Percentiles rank a stretch among this genome's conserved stretches.
Conservation (phyloP, 2,329 filamentous ascomycete genomes). For the Chalara sp. region DNA sequence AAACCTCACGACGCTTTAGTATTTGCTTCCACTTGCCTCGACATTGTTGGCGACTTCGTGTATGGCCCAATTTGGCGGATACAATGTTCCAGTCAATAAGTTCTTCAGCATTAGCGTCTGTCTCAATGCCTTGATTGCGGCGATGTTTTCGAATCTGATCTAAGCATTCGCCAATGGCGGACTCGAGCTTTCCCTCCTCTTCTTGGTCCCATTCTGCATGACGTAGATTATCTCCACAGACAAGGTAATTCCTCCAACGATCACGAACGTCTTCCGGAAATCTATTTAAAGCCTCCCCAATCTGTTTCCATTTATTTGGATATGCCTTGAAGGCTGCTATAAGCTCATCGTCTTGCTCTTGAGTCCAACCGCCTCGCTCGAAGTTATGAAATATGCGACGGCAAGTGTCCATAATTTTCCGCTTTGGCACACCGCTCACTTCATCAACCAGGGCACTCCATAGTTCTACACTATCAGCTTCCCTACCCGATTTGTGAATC, state of each 20-base stretch:
- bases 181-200: conserved; percentile 41
- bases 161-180: conserved; percentile 47
- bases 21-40: conserved; percentile 58
- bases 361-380: conserved; percentile 51
- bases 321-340: conserved; percentile 36
- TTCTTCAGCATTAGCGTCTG: conserved; percentile 38
- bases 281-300: conserved; percentile 56
- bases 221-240: conserved; percentile 45
- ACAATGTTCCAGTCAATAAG: conserved; percentile 61
- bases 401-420: conserved; percentile 48
- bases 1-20: conserved; percentile 23
- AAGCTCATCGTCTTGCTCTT: conserved; percentile 51
- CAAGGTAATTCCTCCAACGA: conserved; percentile 61
- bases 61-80: conserved; percentile 53
- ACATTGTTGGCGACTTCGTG: conserved; percentile 61
- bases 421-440: conserved; percentile 43
- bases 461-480: conserved; percentile 32
- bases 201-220: conserved; percentile 51
- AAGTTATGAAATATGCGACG: conserved; percentile 62
- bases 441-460: conserved; percentile 43
- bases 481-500: conserved; percentile 26
- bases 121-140: conserved; percentile 21
- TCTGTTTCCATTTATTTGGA: conserved; percentile 51
- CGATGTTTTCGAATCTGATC: conserved; percentile 36
- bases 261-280: conserved; percentile 61